A percentile compares a stretch with the other conserved stretches of the same genome.
These are phyloP conservation scores for Aciculosporium take DNA, from an alignment of 2,329 filamentous ascomycete genomes.

Conservation along the genomic window DNA sequence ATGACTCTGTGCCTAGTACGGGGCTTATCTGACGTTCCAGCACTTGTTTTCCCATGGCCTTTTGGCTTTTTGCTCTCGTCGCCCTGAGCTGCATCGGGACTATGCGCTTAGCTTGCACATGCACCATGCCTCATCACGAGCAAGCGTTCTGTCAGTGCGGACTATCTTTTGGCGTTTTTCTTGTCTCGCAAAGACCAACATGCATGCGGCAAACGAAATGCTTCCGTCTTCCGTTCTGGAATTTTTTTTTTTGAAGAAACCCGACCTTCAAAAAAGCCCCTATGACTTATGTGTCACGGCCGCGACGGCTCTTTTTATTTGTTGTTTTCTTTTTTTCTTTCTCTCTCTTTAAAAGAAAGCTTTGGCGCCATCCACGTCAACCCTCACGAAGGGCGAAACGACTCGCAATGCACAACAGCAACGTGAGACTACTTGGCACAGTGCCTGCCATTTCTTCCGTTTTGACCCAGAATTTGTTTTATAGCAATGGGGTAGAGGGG, in stretches of 20 bases:
- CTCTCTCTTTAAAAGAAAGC: background rate
- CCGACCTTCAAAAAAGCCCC: background rate
- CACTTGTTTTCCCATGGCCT: background rate
- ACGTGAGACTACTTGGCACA: background rate
- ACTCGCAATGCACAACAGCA: background rate
- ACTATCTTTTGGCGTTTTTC: background rate
- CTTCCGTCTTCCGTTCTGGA: background rate
- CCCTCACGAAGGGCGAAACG: background rate
- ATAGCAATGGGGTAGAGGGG: background rate
- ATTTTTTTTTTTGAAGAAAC: background rate
- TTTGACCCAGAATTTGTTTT: background rate
- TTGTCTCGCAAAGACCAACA: background rate
- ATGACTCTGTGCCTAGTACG: background rate
- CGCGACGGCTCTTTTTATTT: background rate
- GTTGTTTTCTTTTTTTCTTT: background rate
- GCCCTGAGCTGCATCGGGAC: background rate
- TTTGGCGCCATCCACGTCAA: background rate
- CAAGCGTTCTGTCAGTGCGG: background rate
- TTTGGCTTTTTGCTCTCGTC: background rate
- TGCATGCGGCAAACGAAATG: background rate
- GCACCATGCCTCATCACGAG: background rate
- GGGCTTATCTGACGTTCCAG: background rate
- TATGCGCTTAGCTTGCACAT: background rate
- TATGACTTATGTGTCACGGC: conserved; percentile 6
- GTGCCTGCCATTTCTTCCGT: background rate